Evolutionary conservation across 1,139 yeast genomes (phyloP).

Genomic region (Candida sp.): DNA sequence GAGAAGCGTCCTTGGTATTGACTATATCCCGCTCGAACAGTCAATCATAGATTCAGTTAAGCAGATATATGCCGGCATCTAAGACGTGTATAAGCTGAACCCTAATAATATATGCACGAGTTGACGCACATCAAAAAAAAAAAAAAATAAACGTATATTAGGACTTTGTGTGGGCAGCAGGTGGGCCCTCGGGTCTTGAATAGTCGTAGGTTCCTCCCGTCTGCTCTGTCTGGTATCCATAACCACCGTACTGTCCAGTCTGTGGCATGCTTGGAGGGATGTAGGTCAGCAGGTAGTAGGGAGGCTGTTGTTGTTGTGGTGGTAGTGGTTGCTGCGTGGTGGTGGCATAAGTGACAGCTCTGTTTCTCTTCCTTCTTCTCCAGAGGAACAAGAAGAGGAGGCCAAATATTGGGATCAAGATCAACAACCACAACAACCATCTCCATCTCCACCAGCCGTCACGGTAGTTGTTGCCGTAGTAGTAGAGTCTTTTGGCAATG

Average conservation of each 20-base stretch:
- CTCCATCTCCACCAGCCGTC: conserved; percentile 11
- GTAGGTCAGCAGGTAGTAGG: background rate
- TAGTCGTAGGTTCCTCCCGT: conserved; percentile 4
- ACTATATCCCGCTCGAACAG: conserved; percentile 35
- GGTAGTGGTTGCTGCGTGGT: background rate
- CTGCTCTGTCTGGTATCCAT: background rate
- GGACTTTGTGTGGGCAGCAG: conserved; percentile 12
- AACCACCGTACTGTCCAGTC: conserved; percentile 6
- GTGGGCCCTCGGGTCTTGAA: conserved; percentile 10
- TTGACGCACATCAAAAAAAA: background rate
- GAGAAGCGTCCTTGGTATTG: conserved; percentile 30
- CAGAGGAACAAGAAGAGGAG: conserved; percentile 7
- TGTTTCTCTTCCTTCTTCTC: conserved; percentile 7
- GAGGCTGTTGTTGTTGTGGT: background rate
- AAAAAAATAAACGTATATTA: conserved; percentile 1
- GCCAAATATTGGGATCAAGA: conserved; percentile 11
- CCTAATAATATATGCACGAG: conserved; percentile 20
- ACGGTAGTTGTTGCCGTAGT: background rate
- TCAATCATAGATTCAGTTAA: conserved; percentile 40
- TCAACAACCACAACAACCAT: conserved; percentile 15
- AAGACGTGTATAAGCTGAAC: conserved; percentile 5
- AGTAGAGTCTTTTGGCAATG: background rate
- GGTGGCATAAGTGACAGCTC: conserved; percentile 1
- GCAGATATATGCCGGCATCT: conserved; percentile 30
- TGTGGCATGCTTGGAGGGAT: conserved; percentile 5